Conservation (phyloP, 345 rosid species). For the Balakata baccata region DNA sequence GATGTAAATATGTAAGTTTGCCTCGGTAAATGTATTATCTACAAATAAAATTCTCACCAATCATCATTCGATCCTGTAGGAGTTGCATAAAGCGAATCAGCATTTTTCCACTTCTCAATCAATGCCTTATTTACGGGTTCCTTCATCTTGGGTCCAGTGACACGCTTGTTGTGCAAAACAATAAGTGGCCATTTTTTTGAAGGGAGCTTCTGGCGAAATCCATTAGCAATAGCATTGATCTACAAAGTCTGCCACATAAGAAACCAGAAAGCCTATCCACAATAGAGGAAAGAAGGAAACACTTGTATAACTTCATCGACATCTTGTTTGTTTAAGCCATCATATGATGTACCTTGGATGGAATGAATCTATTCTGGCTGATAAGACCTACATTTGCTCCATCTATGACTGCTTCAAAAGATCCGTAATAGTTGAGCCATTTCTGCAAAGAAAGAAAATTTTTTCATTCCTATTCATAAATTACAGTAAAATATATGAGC, state of each 20-base stretch:
- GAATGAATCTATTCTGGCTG: conserved; percentile 45
- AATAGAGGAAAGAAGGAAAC: neutral
- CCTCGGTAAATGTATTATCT: neutral
- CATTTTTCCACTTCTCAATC: conserved; percentile 59
- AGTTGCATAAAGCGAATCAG: conserved; percentile 59
- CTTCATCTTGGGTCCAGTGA: conserved; percentile 44
- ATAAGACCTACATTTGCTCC: conserved; percentile 66
- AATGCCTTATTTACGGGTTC: conserved; percentile 38
- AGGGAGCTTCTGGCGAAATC: conserved; percentile 55
- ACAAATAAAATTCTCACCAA: conserved; percentile 44
- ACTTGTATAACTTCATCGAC: neutral
- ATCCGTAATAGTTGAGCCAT: conserved; percentile 70
- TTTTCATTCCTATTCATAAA: conserved; percentile 4
- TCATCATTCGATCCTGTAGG: conserved; percentile 79
- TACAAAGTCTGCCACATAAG: conserved; percentile 16
- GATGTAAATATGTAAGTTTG: conserved; percentile 4
- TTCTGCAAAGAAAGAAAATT: conserved; percentile 39
- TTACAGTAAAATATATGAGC: neutral
- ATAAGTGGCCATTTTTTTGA: conserved; percentile 65
- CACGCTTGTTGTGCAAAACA: conserved; percentile 57
- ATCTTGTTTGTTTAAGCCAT: conserved; percentile 13
- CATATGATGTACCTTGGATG: conserved; percentile 43
- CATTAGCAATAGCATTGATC: conserved; percentile 58
- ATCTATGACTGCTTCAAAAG: conserved; percentile 67
- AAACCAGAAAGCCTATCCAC: conserved; percentile 3